phyloP scores from a whole-genome alignment of 2,329 filamentous ascomycete genomes.

The Ceratocystis smalleyi region DNA sequence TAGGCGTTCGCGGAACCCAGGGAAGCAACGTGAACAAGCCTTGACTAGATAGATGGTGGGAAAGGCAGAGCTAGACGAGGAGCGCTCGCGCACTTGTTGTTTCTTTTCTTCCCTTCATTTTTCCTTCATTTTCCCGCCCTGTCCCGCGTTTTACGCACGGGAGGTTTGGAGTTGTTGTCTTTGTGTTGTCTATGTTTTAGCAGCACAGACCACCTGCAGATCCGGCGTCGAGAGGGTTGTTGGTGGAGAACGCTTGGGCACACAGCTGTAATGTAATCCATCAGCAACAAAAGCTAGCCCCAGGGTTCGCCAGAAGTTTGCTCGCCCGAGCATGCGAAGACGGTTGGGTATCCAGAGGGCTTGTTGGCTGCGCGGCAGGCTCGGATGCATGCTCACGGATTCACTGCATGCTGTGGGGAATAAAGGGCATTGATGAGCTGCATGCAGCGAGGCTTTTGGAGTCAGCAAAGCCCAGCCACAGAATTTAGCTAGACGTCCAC shows the following conservation, averaged over 20 bases:
- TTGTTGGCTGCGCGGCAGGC: neutral
- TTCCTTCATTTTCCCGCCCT: neutral
- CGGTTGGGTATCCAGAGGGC: neutral
- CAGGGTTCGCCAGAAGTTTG: too few species aligned
- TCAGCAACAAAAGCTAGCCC: too few species aligned
- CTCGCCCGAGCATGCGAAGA: too few species aligned
- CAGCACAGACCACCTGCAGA: neutral
- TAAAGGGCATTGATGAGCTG: neutral
- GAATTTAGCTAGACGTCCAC: neutral
- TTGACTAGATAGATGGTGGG: too few species aligned
- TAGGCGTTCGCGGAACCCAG: neutral
- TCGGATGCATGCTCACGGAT: neutral
- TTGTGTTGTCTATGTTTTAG: neutral
- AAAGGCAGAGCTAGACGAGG: neutral
- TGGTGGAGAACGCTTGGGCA: neutral
- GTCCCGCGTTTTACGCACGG: neutral
- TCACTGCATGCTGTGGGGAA: neutral
- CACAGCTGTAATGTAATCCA: neutral
- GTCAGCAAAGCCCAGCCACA: neutral
- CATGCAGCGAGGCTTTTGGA: neutral
- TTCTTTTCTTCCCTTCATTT: too few species aligned
- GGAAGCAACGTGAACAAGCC: neutral
- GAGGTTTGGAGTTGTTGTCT: neutral
- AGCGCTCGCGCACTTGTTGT: neutral
- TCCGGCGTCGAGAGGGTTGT: neutral